A percentile compares a stretch with the other conserved stretches of the same genome.
These are phyloP conservation scores for Lablab purpureus DNA, from an alignment of 306 rosid genomes.

Conservation along the genomic window DNA sequence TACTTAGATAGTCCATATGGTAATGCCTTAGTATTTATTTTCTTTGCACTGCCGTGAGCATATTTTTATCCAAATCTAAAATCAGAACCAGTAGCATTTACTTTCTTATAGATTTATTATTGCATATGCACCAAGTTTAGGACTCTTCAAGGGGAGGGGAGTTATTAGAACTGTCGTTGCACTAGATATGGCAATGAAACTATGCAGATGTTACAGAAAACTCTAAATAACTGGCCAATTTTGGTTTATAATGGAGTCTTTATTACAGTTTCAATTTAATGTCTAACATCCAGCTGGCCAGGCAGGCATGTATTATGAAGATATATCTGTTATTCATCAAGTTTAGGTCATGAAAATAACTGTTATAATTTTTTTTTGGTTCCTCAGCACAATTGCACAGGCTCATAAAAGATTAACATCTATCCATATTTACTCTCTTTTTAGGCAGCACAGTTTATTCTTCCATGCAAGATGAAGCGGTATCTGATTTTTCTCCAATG, in stretches of 20 bases:
- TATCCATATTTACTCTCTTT: slow-evolving; percentile 25
- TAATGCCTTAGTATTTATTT: slow-evolving; percentile 46
- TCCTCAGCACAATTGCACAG: slow-evolving; percentile 1
- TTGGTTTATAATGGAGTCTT: not conserved
- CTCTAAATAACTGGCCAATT: not conserved
- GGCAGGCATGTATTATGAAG: not conserved
- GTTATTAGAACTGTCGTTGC: not conserved
- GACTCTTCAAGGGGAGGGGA: not conserved
- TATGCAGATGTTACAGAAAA: not conserved
- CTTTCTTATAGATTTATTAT: not conserved
- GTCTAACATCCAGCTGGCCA: not conserved
- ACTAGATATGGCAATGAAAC: not conserved
- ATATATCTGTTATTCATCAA: not conserved
- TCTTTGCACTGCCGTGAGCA: slow-evolving; percentile 15
- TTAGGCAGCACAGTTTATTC: slow-evolving; percentile 59
- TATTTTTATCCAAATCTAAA: slow-evolving; percentile 6
- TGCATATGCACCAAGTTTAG: not conserved
- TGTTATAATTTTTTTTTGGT: slow-evolving; percentile 6
- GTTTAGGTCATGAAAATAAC: not conserved
- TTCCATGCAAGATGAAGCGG: slow-evolving; percentile 52
- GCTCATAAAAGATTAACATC: slow-evolving; percentile 9
- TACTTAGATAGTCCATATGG: slow-evolving; percentile 59
- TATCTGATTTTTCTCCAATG: slow-evolving; percentile 41
- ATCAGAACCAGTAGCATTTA: not conserved
- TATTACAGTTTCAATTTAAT: slow-evolving; percentile 6